Percentiles rank a stretch among this genome's conserved stretches.
phyloP scores from a whole-genome alignment of 2,329 filamentous ascomycete genomes.

The Dothistroma pini region DNA sequence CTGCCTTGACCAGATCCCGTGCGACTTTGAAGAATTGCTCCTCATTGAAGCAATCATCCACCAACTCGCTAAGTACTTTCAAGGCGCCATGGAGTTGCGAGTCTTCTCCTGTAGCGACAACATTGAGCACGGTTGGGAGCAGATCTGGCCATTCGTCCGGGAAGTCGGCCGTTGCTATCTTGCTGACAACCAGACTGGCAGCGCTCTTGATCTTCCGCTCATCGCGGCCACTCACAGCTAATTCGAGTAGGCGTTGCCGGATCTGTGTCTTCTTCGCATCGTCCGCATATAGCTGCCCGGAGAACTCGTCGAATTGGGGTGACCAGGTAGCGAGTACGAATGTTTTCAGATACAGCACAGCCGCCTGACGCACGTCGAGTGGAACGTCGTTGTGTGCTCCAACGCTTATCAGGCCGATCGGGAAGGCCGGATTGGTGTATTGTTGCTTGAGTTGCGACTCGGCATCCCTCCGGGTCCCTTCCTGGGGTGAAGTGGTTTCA shows the following conservation, averaged over 20 bases:
- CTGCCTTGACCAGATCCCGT: conserved; percentile 74
- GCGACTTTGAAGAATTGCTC: conserved; percentile 93
- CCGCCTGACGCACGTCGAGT: conserved; percentile 74
- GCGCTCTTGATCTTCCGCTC: conserved; percentile 84
- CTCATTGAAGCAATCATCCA: conserved; percentile 90
- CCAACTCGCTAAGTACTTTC: conserved; percentile 80
- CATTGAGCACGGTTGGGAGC: conserved; percentile 71
- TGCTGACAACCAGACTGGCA: conserved; percentile 87
- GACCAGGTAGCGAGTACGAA: conserved; percentile 87
- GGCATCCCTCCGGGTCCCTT: conserved; percentile 76
- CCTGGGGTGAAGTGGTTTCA: conserved; percentile 75
- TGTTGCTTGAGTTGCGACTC: conserved; percentile 76
- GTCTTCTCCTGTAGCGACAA: conserved; percentile 73
- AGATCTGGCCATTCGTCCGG: conserved; percentile 93
- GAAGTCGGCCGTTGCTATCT: conserved; percentile 90
- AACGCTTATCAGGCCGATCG: conserved; percentile 74
- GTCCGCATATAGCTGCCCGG: conserved; percentile 59
- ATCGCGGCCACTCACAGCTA: conserved; percentile 68
- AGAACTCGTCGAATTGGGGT: conserved; percentile 66
- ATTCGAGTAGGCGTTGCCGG: conserved; percentile 68
- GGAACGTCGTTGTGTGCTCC: conserved; percentile 71
- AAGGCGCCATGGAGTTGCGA: conserved; percentile 83
- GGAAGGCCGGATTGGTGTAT: conserved; percentile 66
- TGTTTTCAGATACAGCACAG: conserved; percentile 72
- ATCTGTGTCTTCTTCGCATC: conserved; percentile 72